Base-by-base conservation (phyloP, 306 rosid genomes). In the Cicer arietinum region DNA sequence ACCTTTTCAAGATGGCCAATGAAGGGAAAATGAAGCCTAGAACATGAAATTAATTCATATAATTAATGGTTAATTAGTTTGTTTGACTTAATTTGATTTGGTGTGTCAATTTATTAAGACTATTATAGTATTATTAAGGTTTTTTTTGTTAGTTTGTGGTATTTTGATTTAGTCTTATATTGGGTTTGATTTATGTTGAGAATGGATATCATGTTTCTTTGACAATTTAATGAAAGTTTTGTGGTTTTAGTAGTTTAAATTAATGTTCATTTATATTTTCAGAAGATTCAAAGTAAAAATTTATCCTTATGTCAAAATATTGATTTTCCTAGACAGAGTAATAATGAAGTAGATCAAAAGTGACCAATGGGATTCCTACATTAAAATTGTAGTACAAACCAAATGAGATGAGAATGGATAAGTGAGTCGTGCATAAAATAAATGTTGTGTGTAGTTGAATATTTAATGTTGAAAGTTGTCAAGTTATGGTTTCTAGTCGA, bases 1-100 rank as follows among this genome's bases (percentile, higher is more conserved):
- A 80, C 0, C 75, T 85, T 77, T 94, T 94, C 94, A 90, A 85
- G 89, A 76, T 85, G 78, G 98, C 98, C 82, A 94, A 94, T 14
- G 96, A 91, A 81, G 94, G 96, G 1, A 77, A 78, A 67, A 79
- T 86, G 79, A 90, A 88, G 83, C 85, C 89, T 12, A 62, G 78
- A 66, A 78, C 78, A 5, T 90, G 85, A 87, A 41, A 46, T 30
- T 53, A 30, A 30, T 30, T 30, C 5, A 30, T 30, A 30, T 30
- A 30, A 30, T 30, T 4, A 30, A 30, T 30, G 37, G 37, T 30
- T 30, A 4, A 7, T 30, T 54, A 64, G 13, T 73, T 72, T 67
- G 63, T 45, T 78, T 76, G 0, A 5, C 68, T 80, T 70, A 13
- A 40, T 69, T 78, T 76, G 1, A 5, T 72, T 80, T 67, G 18